These are phyloP conservation scores for Salmacisia buchloeana DNA, from an alignment of 1,284 basidiomycete genomes.

Conservation along the genomic window DNA sequence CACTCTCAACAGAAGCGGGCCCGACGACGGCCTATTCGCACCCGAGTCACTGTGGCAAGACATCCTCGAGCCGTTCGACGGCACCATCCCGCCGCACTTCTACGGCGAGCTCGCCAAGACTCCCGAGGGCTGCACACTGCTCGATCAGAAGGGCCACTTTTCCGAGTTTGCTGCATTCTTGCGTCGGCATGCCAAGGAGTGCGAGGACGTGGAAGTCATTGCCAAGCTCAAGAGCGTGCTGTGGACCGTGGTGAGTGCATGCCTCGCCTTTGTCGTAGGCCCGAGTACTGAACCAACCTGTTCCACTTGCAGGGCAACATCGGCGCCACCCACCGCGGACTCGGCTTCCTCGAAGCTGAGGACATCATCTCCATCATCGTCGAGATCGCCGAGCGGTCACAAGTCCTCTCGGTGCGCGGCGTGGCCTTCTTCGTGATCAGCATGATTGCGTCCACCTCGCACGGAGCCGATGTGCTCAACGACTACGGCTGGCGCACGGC, in stretches of 20 bases:
- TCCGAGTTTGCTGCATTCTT: constrained; percentile 84
- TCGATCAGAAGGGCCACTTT: constrained; percentile 86
- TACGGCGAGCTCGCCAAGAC: constrained; percentile 97
- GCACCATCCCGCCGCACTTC: constrained; percentile 86
- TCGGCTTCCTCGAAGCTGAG: constrained; percentile 91
- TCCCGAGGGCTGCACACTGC: constrained; percentile 79
- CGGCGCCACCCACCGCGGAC: constrained; percentile 78
- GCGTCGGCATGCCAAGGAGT: constrained; percentile 76
- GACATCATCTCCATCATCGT: constrained; percentile 83
- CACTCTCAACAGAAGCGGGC: neutral
- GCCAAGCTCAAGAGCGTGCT: constrained; percentile 86
- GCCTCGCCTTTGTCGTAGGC: neutral
- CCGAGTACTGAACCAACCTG: neutral
- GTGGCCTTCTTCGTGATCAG: constrained; percentile 96
- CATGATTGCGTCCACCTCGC: constrained; percentile 66
- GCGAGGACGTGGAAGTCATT: constrained; percentile 73
- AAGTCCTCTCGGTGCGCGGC: constrained; percentile 83
- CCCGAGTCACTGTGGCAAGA: neutral
- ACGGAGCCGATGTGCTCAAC: constrained; percentile 74
- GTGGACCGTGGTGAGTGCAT: constrained; percentile 79
- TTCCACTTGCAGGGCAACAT: constrained; percentile 67
- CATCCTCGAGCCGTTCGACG: constrained; percentile 55
- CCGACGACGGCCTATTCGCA: neutral
- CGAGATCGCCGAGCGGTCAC: constrained; percentile 82
- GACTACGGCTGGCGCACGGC: constrained; percentile 78